Evolutionary conservation across 1,284 basidiomycete species (phyloP), one percentile per base, ranked within the genome.

Genomic region (Pseudozyma tsukubaensis): DNA sequence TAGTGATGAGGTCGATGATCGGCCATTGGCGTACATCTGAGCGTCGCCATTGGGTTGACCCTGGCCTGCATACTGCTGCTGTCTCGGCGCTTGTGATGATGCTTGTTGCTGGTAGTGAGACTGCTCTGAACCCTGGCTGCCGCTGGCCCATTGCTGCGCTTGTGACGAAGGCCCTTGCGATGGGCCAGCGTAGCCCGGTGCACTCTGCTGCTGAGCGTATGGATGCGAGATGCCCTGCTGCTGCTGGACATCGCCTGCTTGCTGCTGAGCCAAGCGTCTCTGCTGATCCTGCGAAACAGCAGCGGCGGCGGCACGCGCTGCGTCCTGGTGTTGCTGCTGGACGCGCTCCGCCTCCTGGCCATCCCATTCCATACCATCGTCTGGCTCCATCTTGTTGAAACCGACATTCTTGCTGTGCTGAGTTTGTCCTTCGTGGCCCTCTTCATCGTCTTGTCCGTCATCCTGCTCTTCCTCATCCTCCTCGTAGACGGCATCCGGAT

Each of bases 331-430:
- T 36, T 65, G 72, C 47, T 75, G 76, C 60, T 85, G 85, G 24
- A 83, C 74, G 21, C 84, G 82, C 44, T 83, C 82, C 7, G 79
- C 85, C n/a, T 86, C 85, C 35, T 79, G 78, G 50, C 85, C 85
- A 18, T 87, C 87, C 87, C 86, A 87, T 56, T 85, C 86, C 72
- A 87, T 85, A 16, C 87, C 86, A 74, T 87, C 87, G 66, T 87
- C 87, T 14, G 86, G 87, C 71, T 87, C 87, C 79, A 86, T 87
- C 57, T 86, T 65, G 50, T 71, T 63, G 45, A 67, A 62, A 10
- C 52, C 68, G 47, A 59, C 40, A 4, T 54, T 51, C 14, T 53
- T 56, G 21, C 19, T 36, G 44, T 45, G 52, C 6, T 54, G 60
- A n/a, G 32, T n/a, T n/a, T 44, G 60, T 1, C 11, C 53, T 18